These are phyloP conservation scores for Psidium friedrichsthalianum DNA, from an alignment of 345 rosid species.

Conservation along the genomic window DNA sequence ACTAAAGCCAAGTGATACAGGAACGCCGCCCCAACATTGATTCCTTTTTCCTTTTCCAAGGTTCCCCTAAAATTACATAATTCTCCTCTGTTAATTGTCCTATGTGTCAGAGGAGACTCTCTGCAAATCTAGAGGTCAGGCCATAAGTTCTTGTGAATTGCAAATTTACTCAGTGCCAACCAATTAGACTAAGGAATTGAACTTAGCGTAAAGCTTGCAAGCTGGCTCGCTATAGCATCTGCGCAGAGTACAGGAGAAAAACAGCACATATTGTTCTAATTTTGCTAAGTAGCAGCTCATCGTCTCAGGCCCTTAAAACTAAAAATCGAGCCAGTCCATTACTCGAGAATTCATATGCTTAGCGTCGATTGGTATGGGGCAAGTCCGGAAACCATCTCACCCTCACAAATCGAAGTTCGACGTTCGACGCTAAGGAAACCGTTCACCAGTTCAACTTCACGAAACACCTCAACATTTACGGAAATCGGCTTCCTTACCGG, in stretches of 20 bases:
- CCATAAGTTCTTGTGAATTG: background rate
- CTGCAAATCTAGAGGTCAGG: background rate
- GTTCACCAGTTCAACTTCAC: background rate
- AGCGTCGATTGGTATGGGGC: background rate
- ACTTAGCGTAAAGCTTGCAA: background rate
- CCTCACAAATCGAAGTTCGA: background rate
- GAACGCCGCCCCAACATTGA: background rate
- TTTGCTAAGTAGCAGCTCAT: background rate
- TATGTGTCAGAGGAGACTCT: background rate
- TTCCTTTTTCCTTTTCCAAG: background rate
- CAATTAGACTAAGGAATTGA: background rate
- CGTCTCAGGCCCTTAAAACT: background rate
- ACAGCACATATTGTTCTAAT: background rate
- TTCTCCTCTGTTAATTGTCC: background rate
- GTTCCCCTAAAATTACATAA: background rate
- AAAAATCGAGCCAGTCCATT: background rate
- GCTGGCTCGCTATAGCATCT: background rate
- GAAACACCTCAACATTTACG: background rate
- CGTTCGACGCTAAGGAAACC: background rate
- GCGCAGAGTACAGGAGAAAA: background rate
- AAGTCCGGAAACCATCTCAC: background rate
- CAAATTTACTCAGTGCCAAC: background rate
- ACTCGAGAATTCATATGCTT: background rate
- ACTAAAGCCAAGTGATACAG: background rate
- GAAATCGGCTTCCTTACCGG: constrained; percentile 22